Percentiles rank a stretch among this genome's conserved stretches.
phyloP scores from a whole-genome alignment of 2,329 filamentous ascomycete species.

The Fusarium nygamai region DNA sequence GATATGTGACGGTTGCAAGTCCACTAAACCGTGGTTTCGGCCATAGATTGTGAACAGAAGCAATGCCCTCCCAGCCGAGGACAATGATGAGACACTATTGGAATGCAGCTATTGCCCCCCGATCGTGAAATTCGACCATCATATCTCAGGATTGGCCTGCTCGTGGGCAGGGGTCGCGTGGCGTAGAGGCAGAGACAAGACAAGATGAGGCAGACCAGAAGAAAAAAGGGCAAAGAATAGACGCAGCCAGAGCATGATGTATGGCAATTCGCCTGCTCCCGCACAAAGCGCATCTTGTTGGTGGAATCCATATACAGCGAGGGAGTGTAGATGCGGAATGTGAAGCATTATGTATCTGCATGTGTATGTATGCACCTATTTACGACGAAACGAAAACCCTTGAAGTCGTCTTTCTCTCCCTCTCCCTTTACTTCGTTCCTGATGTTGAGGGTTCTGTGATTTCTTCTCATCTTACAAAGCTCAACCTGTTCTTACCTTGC shows the following conservation, averaged over 20 bases:
- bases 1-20: conserved; percentile 26
- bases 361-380: not conserved
- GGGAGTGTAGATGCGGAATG: conserved; percentile 18
- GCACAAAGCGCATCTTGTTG: conserved; percentile 5
- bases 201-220: conserved; percentile 20
- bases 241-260: not conserved
- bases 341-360: not conserved
- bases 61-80: not conserved
- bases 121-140: not conserved
- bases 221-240: not conserved
- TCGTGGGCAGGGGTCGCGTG: conserved; percentile 27
- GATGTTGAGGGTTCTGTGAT: not conserved
- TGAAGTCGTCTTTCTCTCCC: not conserved
- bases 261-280: conserved; percentile 13
- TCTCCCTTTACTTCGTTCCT: conserved; percentile 13
- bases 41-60: not conserved
- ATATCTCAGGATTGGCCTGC: conserved; percentile 10
- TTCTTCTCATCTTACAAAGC: conserved; percentile 5
- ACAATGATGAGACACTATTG: conserved; percentile 23
- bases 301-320: conserved; percentile 19
- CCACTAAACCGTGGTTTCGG: conserved; percentile 1
- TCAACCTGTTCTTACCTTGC: not conserved
- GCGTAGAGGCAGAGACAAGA: conserved; percentile 29
- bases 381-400: not conserved
- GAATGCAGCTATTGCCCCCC: conserved; percentile 19